phyloP scores from a whole-genome alignment of 768 basidiomycete genomes.

The Agaricus blazei region DNA sequence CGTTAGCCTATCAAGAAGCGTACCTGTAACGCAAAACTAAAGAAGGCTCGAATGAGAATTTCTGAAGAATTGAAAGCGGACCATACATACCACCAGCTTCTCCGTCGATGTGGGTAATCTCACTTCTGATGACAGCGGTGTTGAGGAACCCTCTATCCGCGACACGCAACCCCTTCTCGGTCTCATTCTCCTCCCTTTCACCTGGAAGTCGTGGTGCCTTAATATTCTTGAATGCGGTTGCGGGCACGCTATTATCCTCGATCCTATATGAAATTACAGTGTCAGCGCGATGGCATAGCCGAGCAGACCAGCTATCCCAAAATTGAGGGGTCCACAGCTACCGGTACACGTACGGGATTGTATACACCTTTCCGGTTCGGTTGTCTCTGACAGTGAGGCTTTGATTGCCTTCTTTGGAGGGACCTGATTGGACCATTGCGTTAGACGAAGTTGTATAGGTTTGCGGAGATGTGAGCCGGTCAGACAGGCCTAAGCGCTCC shows the following conservation, averaged over 20 bases:
- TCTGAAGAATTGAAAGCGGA: constrained; percentile 5
- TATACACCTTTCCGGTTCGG: constrained; percentile 76
- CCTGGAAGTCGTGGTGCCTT: constrained; percentile 49
- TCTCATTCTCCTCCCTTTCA: constrained; percentile 79
- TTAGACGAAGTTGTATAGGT: neutral
- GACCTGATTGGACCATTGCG: constrained; percentile 25
- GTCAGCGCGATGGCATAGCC: neutral
- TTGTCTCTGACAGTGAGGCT: constrained; percentile 74
- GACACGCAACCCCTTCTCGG: constrained; percentile 74
- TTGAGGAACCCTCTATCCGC: constrained; percentile 80
- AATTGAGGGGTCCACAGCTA: neutral
- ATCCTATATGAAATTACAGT: constrained; percentile 43
- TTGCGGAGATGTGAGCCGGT: neutral
- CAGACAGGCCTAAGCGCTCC: no score
- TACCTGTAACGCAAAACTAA: constrained; percentile 72
- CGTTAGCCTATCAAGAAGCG: neutral
- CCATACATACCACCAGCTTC: constrained; percentile 61
- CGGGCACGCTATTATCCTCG: constrained; percentile 71
- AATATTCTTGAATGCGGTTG: constrained; percentile 78
- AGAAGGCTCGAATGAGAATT: neutral
- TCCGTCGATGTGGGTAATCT: constrained; percentile 90
- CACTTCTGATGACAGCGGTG: constrained; percentile 73
- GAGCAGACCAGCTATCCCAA: neutral
- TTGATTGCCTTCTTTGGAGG: constrained; percentile 16
- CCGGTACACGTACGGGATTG: constrained; percentile 54